Base-by-base conservation (phyloP, 2,329 filamentous ascomycete genomes). In the Curvularia eragrostidis region DNA sequence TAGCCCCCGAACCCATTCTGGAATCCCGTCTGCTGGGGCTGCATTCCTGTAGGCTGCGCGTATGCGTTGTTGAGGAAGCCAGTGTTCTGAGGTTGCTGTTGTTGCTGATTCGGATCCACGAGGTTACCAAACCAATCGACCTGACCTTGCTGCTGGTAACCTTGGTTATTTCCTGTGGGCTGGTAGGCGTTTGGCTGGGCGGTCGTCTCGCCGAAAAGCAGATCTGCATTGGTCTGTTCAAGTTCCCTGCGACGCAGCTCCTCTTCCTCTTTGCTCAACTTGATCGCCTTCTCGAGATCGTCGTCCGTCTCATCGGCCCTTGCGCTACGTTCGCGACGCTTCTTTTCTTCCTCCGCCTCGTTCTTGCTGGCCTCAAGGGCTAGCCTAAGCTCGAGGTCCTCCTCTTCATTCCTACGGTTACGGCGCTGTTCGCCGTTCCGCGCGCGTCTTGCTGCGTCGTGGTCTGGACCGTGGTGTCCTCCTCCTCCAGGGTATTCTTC, bases 61-160 rank as follows among this genome's bases (percentile, higher is more conserved):
- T 89, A 89, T 59, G 87, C 85, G 67, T 86, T 88, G 77, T 88
- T 88, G 63, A 89, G 77, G 69, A 83, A 89, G 5, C 87, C 87
- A 13, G 87, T 90, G 52, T 82, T 84, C 75, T 93, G 88, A 66
- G 89, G 81, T 64, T 82, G 80, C 52, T 80, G 78, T n/a, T 36
- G 32, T 48, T 80, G 75, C 68, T 76, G 78, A 41, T 80, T 87
- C 70, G 87, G 88, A 57, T 94, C 91, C 70, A 98, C 89, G 12
- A 93, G 92, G 77, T 99, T 99, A 58, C 94, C 95, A 69, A 96
- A 95, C 87, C 96, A 98, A 78, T 99, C 95, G 18, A 99, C 95
- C 12, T 92, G 91, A 56, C 90, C 90, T 74, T 97, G 94, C 79
- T 99, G 95, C 80, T 98, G 93, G 73, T 99, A 99, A 46, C 94